phyloP scores from a whole-genome alignment of 192 early-diverging fungal genomes.

The Coemansia sp. region DNA sequence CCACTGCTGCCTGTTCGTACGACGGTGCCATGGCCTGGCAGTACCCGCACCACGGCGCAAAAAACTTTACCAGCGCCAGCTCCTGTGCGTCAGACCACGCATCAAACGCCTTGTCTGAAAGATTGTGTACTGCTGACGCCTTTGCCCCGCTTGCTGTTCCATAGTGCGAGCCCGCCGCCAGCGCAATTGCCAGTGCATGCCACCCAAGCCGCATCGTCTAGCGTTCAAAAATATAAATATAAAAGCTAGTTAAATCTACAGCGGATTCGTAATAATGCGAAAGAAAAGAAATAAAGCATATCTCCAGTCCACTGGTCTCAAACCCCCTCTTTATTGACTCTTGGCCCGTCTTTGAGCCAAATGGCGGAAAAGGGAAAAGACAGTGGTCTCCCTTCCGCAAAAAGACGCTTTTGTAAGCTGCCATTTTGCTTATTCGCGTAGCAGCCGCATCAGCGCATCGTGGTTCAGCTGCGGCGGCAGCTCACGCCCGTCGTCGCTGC shows the following conservation, averaged over 20 bases:
- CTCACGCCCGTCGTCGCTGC: conserved; percentile 41
- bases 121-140: conserved; percentile 56
- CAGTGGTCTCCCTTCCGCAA: background rate
- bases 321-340: background rate
- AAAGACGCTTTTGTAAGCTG: background rate
- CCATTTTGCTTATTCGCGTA: conserved; percentile 18
- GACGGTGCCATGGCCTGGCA: conserved; percentile 87
- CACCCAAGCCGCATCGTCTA: conserved; percentile 4
- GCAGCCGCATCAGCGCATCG: conserved; percentile 38
- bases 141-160: conserved; percentile 4
- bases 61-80: conserved; percentile 89
- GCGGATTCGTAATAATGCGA: background rate
- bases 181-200: background rate
- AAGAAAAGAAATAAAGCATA: background rate
- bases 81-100: conserved; percentile 59
- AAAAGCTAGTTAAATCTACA: background rate
- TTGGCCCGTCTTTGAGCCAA: background rate
- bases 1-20: conserved; percentile 85
- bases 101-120: conserved; percentile 63
- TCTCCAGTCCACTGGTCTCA: background rate
- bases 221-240: background rate
- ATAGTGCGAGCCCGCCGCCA: background rate
- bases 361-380: background rate
- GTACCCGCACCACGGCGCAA: conserved; percentile 88
- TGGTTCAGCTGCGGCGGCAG: conserved; percentile 44